These are phyloP conservation scores for Coemansia sp. DNA, from an alignment of 192 early-diverging fungal species.

Conservation along the genomic window DNA sequence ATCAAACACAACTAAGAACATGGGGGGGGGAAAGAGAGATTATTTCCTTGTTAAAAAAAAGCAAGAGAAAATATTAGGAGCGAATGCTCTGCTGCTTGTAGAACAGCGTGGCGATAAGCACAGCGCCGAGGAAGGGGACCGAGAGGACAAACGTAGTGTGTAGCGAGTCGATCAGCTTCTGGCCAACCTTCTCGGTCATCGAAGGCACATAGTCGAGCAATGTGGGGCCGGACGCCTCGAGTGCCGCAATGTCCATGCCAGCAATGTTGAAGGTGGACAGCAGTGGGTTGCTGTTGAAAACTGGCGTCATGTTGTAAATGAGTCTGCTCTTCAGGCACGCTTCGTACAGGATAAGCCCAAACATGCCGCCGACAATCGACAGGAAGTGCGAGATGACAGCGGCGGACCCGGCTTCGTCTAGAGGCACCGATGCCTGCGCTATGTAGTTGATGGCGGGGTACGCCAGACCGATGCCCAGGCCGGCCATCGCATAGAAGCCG, in stretches of 20 bases:
- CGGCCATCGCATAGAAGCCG: constrained; percentile 42
- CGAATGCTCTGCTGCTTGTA: constrained; percentile 28
- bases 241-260: constrained; percentile 44
- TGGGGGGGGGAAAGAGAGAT: too few relatives aligned
- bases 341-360: constrained; percentile 49
- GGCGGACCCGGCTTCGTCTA: constrained; percentile 31
- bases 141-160: constrained; percentile 41
- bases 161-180: constrained; percentile 29
- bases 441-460: constrained; percentile 32
- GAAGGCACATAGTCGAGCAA: constrained; percentile 27
- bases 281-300: constrained; percentile 32
- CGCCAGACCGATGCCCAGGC: constrained; percentile 35
- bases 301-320: constrained; percentile 27
- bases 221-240: constrained; percentile 31
- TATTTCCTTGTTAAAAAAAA: not conserved
- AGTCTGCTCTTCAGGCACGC: constrained; percentile 49
- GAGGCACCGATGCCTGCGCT: constrained; percentile 38
- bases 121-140: constrained; percentile 39
- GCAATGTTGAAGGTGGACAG: constrained; percentile 29
- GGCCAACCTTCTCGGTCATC: constrained; percentile 22
- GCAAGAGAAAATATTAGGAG: not conserved
- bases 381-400: constrained; percentile 45
- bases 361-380: constrained; percentile 51
- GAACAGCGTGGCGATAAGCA: constrained; percentile 33
- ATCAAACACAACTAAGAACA: too few relatives aligned